Evolutionary conservation across 2,329 filamentous ascomycete species (phyloP), one percentile per base, ranked within the genome.

Genomic region (Trichophaea hybrida): DNA sequence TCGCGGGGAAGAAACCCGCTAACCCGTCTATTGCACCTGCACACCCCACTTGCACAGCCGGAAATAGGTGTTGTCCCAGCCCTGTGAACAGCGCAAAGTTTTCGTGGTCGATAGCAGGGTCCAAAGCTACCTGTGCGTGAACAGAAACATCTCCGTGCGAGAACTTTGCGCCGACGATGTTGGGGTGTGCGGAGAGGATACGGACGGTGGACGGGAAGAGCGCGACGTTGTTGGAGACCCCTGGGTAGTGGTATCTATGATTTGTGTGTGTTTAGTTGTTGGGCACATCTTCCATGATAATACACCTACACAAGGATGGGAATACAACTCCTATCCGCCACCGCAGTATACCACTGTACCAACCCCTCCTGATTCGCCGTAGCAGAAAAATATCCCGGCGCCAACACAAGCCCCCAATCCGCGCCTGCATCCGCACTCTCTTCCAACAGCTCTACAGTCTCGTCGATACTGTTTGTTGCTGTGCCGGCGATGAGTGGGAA

Each of bases 141-240:
- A 78, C 75, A n/a, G 80, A 82, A 51, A 84, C 75, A 68, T 84
- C 80, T 55, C 80, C 81, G 69, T 85, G 82, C 0, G 81, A 84
- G 66, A 85, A 78, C 72, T 85, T 85, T 72, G 80, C 83, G 55
- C 82, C 82, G 3, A 84, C 81, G 60, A 85, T 84, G 68, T 85
- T 85, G 34, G 79, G 76, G 69, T 85, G 82, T 58, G 76, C 72
- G 5, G 82, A 75, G 32, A 85, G 78, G 0, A 68, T 70, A 15
- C 70, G 79, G 68, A 80, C 82, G 0, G 80, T 81, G 6, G 77
- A 74, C 1, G 81, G 78, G 0, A 76, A 72, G 60, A 85, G 75
- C 66, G 76, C 75, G 67, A 85, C 74, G 66, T 80, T 79, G 73
- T 85, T 85, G 7, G 81, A 82, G 24, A 85, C 82, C 55, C 79